A percentile compares a stretch with the other conserved stretches of the same genome.
phyloP scores from a whole-genome alignment of 441 rosid genomes.

The Gossypium gossypioides region DNA sequence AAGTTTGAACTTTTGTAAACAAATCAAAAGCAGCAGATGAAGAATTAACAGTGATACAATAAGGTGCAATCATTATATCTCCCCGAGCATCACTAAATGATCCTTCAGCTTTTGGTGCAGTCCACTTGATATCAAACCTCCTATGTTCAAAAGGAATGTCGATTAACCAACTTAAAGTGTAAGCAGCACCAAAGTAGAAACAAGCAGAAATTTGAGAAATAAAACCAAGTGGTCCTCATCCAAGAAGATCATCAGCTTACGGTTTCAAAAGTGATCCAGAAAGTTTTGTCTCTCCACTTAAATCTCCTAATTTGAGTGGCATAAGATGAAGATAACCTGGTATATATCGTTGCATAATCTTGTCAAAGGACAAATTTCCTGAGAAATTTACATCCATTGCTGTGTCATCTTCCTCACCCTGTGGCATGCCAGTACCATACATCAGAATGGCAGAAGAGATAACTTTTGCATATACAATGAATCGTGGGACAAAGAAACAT shows the following conservation, averaged over 20 bases:
- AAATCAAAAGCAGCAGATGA: conserved; percentile 88
- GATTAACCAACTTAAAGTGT: conserved; percentile 19
- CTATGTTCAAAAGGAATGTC: conserved; percentile 30
- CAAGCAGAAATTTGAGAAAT: conserved; percentile 3
- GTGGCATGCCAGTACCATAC: conserved; percentile 17
- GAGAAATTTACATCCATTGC: conserved; percentile 94
- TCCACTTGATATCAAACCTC: conserved; percentile 98
- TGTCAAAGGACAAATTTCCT: conserved; percentile 73
- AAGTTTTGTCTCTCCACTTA: conserved; percentile 91
- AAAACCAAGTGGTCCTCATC: neutral
- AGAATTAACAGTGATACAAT: conserved; percentile 66
- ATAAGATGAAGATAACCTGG: conserved; percentile 59
- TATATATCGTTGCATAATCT: conserved; percentile 64
- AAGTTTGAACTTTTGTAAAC: conserved; percentile 66
- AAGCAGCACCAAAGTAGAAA: neutral
- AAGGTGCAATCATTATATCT: conserved; percentile 86
- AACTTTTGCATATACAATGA: neutral
- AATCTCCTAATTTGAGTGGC: conserved; percentile 74
- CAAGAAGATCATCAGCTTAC: conserved; percentile 38
- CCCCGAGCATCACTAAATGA: conserved; percentile 97
- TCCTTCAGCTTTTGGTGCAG: conserved; percentile 97
- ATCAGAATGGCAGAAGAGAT: conserved; percentile 20
- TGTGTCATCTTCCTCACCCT: conserved; percentile 94
- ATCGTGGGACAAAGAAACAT: neutral
- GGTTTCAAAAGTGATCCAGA: conserved; percentile 95